phyloP scores from a whole-genome alignment of 2,329 filamentous ascomycete species.

The Huntiella decipiens region DNA sequence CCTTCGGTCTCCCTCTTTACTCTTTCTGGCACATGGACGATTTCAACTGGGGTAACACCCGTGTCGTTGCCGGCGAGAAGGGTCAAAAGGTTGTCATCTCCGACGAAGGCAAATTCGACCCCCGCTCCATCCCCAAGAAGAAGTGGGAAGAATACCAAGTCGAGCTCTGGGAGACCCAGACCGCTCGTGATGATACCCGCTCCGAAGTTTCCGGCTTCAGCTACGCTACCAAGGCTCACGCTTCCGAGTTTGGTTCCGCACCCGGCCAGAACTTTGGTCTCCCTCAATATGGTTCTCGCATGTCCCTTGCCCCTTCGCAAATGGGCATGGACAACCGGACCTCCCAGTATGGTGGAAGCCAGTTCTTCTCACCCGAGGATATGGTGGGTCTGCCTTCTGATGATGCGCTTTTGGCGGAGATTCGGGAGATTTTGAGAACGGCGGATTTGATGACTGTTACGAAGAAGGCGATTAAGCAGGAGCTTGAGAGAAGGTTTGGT shows the following conservation, averaged over 20 bases:
- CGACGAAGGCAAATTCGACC: slow-evolving; percentile 96
- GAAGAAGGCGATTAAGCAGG: slow-evolving; percentile 93
- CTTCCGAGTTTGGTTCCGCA: slow-evolving; percentile 52
- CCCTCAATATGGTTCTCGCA: slow-evolving; percentile 36
- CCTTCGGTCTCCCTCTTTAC: slow-evolving; percentile 76
- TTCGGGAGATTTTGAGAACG: slow-evolving; percentile 76
- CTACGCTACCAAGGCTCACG: slow-evolving; percentile 71
- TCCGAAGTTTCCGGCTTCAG: slow-evolving; percentile 88
- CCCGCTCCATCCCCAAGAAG: slow-evolving; percentile 80
- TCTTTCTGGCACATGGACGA: slow-evolving; percentile 99
- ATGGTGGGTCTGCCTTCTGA: slow-evolving; percentile 65
- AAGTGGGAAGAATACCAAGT: slow-evolving; percentile 99
- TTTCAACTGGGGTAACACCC: slow-evolving; percentile 98
- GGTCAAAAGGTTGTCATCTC: slow-evolving; percentile 84
- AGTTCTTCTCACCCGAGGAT: slow-evolving; percentile 44
- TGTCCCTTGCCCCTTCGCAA: slow-evolving; percentile 66
- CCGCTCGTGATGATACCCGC: slow-evolving; percentile 56
- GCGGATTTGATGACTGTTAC: slow-evolving; percentile 95
- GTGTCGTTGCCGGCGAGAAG: slow-evolving; percentile 85
- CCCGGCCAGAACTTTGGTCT: slow-evolving; percentile 19
- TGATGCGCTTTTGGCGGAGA: slow-evolving; percentile 79
- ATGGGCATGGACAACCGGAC: slow-evolving; percentile 33
- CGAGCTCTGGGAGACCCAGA: slow-evolving; percentile 92
- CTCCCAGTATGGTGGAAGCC: slow-evolving; percentile 41
- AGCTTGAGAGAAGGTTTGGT: slow-evolving; percentile 79